Conservation (phyloP, 495 filamentous ascomycete species). For the Podospora sp. region DNA sequence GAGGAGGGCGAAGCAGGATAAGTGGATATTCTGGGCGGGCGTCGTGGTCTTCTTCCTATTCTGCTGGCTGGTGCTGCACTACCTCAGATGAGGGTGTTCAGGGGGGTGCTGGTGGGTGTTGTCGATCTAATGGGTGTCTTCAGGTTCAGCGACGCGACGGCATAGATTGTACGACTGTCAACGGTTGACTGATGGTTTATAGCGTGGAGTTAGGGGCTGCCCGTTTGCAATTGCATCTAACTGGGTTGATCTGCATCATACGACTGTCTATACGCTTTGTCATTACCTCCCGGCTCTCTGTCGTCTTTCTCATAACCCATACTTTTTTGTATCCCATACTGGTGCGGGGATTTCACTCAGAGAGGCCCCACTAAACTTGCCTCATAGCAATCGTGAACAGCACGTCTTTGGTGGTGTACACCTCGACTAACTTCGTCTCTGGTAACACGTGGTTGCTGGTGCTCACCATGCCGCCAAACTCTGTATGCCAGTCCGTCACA, state of each 20-base stretch:
- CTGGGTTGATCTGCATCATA: slow-evolving; percentile 3
- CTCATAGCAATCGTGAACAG: slow-evolving; percentile 83
- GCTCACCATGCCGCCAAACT: slow-evolving; percentile 82
- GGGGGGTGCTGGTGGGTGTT: neutral
- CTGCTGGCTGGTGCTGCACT: slow-evolving; percentile 87
- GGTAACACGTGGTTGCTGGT: slow-evolving; percentile 86
- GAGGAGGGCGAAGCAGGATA: slow-evolving; percentile 87
- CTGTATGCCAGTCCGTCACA: slow-evolving; percentile 74
- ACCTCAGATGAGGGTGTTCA: slow-evolving; percentile 59
- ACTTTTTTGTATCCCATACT: neutral
- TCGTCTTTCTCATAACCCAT: neutral
- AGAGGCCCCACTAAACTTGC: slow-evolving; percentile 16
- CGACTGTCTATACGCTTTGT: neutral
- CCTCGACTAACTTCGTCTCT: slow-evolving; percentile 52
- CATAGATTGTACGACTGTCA: neutral
- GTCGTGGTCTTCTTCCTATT: slow-evolving; percentile 89
- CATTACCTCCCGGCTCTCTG: neutral
- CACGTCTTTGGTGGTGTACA: slow-evolving; percentile 67
- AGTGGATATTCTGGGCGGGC: slow-evolving; percentile 95
- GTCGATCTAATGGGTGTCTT: neutral
- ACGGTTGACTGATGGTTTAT: neutral
- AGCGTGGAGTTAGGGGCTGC: slow-evolving; percentile 32
- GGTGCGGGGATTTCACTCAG: neutral
- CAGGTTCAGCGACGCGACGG: neutral
- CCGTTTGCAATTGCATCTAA: slow-evolving; percentile 12